Percentiles rank a stretch among this genome's conserved stretches.
These are phyloP conservation scores for Pleurotus pulmonarius DNA, from an alignment of 768 basidiomycete genomes.

Conservation along the genomic window DNA sequence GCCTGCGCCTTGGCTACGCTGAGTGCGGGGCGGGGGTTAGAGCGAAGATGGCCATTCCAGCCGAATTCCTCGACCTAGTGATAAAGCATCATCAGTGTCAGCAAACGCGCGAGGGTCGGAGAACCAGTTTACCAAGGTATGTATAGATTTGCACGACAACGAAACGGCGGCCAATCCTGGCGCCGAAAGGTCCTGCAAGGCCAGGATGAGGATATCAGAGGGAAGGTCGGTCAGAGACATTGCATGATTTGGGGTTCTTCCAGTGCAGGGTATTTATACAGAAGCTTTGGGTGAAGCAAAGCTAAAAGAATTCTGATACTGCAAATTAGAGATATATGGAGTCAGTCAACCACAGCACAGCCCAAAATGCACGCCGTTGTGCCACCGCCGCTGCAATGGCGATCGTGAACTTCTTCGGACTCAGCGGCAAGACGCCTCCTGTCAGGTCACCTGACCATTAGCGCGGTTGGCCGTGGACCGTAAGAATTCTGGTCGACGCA, in stretches of 20 bases:
- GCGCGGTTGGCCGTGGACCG: no score
- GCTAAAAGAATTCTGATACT: no score
- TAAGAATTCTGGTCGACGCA: background rate
- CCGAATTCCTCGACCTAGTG: conserved; percentile 57
- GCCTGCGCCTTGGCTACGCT: conserved; percentile 42
- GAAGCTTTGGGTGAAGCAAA: background rate
- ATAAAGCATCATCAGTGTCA: background rate
- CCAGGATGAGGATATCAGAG: conserved; percentile 50
- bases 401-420: background rate
- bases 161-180: conserved; percentile 40
- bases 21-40: conserved; percentile 50
- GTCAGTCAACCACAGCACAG: conserved; percentile 2
- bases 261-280: background rate
- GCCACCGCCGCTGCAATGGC: no score
- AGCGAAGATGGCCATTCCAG: conserved; percentile 50
- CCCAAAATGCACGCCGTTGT: no score
- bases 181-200: conserved; percentile 42
- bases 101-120: conserved; percentile 3
- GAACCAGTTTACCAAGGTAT: conserved; percentile 48
- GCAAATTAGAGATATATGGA: background rate
- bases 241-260: no score
- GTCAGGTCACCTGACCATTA: background rate
- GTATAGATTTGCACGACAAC: conserved; percentile 32
- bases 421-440: background rate
- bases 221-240: conserved; percentile 34